These are phyloP conservation scores for Vaccinium corymbosum DNA, from an alignment of 148 eudicot genomes.

Conservation along the genomic window DNA sequence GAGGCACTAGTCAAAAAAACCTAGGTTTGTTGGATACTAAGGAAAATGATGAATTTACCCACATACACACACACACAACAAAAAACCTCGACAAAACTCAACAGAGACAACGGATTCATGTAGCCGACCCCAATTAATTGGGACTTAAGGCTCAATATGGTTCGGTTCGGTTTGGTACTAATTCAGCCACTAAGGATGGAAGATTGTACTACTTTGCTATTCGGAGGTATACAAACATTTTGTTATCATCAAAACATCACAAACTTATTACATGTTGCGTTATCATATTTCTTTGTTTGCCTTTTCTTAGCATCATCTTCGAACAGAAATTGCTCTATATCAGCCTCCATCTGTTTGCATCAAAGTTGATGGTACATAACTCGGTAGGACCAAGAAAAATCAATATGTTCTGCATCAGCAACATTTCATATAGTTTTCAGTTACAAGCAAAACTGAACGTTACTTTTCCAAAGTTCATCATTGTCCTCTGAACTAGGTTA, in stretches of 20 bases:
- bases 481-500: not conserved
- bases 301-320: not conserved
- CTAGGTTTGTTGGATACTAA: not conserved
- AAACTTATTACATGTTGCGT: not conserved
- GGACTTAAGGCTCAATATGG: not conserved
- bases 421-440: not conserved
- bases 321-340: not conserved
- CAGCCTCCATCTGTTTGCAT: not conserved
- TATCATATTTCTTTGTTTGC: not conserved
- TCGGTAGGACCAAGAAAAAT: not conserved
- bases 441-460: not conserved
- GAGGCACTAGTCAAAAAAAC: not conserved
- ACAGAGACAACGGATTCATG: not conserved
- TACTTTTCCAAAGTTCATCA: not conserved
- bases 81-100: not conserved
- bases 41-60: not conserved
- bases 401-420: not conserved
- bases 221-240: not conserved
- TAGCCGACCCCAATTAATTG: not conserved
- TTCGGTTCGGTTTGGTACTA: not conserved
- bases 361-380: constrained; percentile 2
- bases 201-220: not conserved
- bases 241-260: not conserved
- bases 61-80: too few relatives aligned
- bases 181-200: not conserved